Conservation (phyloP, 495 filamentous ascomycete genomes). For the Lasiosphaeria miniovina region DNA sequence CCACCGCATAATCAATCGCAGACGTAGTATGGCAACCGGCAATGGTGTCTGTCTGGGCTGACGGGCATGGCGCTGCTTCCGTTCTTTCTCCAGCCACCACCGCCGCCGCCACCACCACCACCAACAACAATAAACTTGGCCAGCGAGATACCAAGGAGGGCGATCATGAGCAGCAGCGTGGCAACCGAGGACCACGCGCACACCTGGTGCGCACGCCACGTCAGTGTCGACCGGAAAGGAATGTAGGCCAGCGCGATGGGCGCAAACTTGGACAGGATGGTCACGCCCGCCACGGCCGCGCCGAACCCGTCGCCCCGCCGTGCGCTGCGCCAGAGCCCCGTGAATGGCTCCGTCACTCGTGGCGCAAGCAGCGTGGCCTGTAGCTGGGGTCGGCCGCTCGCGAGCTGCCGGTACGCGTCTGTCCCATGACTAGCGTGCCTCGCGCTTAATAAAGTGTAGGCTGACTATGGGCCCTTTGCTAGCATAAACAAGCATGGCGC, state of each 20-base stretch:
- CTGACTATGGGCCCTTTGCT: no score
- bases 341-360: background rate
- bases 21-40: background rate
- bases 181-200: conserved; percentile 1
- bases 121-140: background rate
- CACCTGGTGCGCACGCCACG: conserved; percentile 1
- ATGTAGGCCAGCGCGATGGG: conserved; percentile 3
- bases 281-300: background rate
- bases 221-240: background rate
- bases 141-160: background rate
- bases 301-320: background rate
- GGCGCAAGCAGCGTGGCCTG: background rate
- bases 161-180: background rate
- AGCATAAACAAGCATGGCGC: no score
- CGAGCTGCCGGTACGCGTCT: conserved; percentile 3
- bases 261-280: background rate
- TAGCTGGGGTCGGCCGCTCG: background rate
- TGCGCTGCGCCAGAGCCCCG: background rate
- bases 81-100: background rate
- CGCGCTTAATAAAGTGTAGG: no score
- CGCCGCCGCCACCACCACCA: no score
- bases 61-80: background rate
- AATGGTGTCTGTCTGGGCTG: background rate
- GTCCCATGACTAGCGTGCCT: no score
- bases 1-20: background rate